Conservation (phyloP, 139 green algal species). For the Haematococcus lacustris region DNA sequence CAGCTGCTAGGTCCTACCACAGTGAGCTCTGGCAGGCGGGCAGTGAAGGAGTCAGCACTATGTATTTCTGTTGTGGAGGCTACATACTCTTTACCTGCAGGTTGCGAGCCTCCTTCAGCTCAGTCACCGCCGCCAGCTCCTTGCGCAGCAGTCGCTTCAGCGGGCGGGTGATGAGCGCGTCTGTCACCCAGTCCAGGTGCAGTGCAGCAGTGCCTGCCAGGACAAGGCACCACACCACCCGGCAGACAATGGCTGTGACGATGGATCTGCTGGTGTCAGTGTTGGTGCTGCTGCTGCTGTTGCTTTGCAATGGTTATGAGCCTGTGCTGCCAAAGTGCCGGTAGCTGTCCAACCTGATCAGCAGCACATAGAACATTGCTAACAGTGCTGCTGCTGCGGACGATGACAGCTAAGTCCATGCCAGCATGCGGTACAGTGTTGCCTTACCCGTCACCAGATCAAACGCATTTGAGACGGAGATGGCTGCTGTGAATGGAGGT, state of each 20-base stretch:
- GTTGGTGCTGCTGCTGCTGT: too few species aligned
- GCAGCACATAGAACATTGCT: too few species aligned
- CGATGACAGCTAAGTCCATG: background rate
- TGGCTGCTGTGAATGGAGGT: constrained; percentile 1
- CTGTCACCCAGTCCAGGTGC: background rate
- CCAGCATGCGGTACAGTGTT: background rate
- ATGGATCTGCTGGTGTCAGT: too few species aligned
- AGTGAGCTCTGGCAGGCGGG: too few species aligned
- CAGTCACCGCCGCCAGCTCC: constrained; percentile 1
- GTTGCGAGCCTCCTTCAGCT: background rate
- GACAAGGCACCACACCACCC: background rate
- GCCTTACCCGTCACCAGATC: constrained; percentile 1
- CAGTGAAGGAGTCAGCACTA: background rate
- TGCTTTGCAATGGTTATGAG: too few species aligned
- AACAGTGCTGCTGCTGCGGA: background rate
- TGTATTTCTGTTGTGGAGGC: background rate
- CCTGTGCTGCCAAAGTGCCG: too few species aligned
- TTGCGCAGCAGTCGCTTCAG: constrained; percentile 4
- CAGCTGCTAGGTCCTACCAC: background rate
- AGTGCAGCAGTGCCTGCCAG: too few species aligned
- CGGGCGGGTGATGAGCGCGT: constrained; percentile 1
- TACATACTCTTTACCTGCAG: background rate
- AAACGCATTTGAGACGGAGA: constrained; percentile 8
- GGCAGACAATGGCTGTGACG: background rate
- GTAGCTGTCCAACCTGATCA: too few species aligned